phyloP scores from a whole-genome alignment of 805 yeast genomes.

The Candida mattraensis region DNA sequence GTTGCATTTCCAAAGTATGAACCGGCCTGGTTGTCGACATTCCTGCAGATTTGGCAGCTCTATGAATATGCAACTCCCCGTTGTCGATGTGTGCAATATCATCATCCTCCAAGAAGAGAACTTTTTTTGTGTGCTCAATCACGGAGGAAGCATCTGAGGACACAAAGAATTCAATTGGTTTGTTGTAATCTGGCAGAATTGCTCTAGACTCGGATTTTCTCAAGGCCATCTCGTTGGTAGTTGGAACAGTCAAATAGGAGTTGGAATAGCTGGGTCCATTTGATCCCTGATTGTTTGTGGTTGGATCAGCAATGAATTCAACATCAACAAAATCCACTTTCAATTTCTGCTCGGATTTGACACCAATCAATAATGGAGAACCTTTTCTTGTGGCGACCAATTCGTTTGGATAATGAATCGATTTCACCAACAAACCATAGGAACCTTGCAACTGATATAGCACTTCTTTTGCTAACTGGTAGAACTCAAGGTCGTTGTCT shows the following conservation, averaged over 20 bases:
- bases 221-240: conserved; percentile 21
- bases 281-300: conserved; percentile 33
- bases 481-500: conserved; percentile 81
- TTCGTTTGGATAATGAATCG: conserved; percentile 92
- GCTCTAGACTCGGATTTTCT: conserved; percentile 76
- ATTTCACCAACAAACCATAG: conserved; percentile 91
- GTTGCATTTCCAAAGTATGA: conserved; percentile 94
- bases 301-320: conserved; percentile 77
- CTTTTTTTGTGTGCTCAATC: conserved; percentile 95
- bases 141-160: conserved; percentile 98
- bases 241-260: conserved; percentile 19
- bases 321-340: conserved; percentile 98
- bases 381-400: conserved; percentile 97
- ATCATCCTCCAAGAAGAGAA: conserved; percentile 93
- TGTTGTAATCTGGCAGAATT: conserved; percentile 88
- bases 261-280: conserved; percentile 14
- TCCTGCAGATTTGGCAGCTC: conserved; percentile 85
- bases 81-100: conserved; percentile 98
- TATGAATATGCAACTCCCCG: conserved; percentile 97
- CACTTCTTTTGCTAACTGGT: conserved; percentile 89
- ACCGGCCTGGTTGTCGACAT: conserved; percentile 94
- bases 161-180: conserved; percentile 89
- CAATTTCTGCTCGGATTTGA: conserved; percentile 90
- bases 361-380: conserved; percentile 95
- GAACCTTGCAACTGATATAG: conserved; percentile 95